Percentiles rank a stretch among this genome's conserved stretches.
Evolutionary conservation across 371 early-diverging fungal genomes (phyloP).

Genomic region (Lichtheimia ramosa): DNA sequence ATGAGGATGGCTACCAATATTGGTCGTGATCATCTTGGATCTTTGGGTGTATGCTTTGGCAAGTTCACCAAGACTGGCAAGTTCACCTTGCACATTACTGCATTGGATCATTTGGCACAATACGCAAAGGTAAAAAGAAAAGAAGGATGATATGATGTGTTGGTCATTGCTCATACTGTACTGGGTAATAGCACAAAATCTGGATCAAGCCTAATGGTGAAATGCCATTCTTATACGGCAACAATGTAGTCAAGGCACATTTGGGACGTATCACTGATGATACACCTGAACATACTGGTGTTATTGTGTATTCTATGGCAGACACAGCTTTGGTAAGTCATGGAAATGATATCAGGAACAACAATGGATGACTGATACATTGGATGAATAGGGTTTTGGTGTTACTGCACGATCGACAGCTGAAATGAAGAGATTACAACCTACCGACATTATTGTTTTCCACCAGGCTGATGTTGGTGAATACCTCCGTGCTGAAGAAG

Average conservation of each 20-base stretch:
- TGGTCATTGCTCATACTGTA: neutral
- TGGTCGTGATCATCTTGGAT: constrained; percentile 86
- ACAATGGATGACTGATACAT: neutral
- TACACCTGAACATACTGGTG: constrained; percentile 97
- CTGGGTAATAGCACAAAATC: constrained; percentile 52
- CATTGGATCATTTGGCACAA: constrained; percentile 90
- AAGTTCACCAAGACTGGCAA: constrained; percentile 98
- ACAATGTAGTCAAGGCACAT: constrained; percentile 98
- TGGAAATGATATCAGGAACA: neutral
- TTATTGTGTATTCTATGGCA: constrained; percentile 92
- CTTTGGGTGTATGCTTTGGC: constrained; percentile 96
- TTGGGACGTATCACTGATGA: constrained; percentile 96
- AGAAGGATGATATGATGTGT: neutral
- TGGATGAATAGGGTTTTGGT: constrained; percentile 86
- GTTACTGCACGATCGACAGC: constrained; percentile 93
- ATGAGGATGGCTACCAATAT: constrained; percentile 86
- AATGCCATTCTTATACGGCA: constrained; percentile 99
- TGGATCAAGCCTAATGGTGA: constrained; percentile 99
- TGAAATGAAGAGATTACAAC: constrained; percentile 90
- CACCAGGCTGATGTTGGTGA: constrained; percentile 99
- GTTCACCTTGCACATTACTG: constrained; percentile 95
- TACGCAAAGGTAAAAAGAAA: constrained; percentile 80
- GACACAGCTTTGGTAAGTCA: constrained; percentile 84
- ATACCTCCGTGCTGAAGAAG: constrained; percentile 94
- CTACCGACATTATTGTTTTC: constrained; percentile 94